Base-by-base conservation (phyloP, 2,329 filamentous ascomycete genomes). In the Aspergillus pseudoglaucus region DNA sequence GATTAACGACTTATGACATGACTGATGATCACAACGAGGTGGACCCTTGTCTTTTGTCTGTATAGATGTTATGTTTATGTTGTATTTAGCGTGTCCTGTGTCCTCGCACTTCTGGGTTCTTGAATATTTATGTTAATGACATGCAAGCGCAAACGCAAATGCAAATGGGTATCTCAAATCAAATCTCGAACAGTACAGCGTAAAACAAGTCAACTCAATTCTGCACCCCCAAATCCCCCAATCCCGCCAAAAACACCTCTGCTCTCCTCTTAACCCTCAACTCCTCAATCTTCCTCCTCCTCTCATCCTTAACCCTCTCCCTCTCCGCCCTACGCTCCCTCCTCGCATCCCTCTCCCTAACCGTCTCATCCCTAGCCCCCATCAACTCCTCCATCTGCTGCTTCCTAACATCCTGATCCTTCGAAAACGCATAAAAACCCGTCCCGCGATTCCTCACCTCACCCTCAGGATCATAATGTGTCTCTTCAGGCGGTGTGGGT, bases 341-440 rank as follows among this genome's bases (percentile, higher is more conserved):
- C 52, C 76, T 72, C 56, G 75, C 75, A 51, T 69, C 68, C 49
- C 86, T 74, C 57, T 79, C 78, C 46, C 75, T 72, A 67, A 90
- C 85, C 45, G 88, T 93, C 61, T 82, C 79, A 52, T 74, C 69
- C 49, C 87, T 75, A 65, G 89, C 83, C 57, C 76, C 74, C 53
- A 82, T 78, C 47, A 96, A 72, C 40, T 76, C 78, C 55, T 80
- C 77, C 88, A 97, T 95, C 75, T 97, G 88, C 59, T 70, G 68
- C 62, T 84, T 75, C 42, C 80, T 69, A 54, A 76, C 74, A 55
- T 79, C 82, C 61, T 85, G 83, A 66, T 95, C 86, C 55, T 79
- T 80, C 49, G 85, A 88, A 64, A 98, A 97, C 48, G 86, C 83
- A 72, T 90, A 96, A 70, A 97, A 98, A 0, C 88, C 93, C 0